Percentiles rank a stretch among this genome's conserved stretches.
Evolutionary conservation across 306 rosid species (phyloP).

Genomic region (Trichosanthes truncata): DNA sequence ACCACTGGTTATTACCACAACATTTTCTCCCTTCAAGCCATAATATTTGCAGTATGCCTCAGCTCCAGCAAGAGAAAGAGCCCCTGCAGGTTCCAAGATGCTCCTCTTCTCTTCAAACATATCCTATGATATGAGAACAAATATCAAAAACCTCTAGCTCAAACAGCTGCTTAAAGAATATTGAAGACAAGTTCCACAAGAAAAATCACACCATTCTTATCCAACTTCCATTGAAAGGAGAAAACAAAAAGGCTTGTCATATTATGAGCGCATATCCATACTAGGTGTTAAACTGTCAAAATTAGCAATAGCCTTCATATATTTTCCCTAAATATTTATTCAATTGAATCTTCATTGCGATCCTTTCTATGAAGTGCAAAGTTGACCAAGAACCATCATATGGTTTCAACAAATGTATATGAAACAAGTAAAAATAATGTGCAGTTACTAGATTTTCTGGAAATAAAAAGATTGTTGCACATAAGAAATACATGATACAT

Average conservation of each 20-base stretch:
- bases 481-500: neutral
- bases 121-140: conserved; percentile 49
- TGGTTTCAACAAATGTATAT: neutral
- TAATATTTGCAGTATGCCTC: conserved; percentile 96
- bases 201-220: neutral
- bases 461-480: neutral
- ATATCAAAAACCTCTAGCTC: neutral
- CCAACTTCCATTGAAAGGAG: neutral
- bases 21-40: conserved; percentile 69
- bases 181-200: neutral
- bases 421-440: neutral
- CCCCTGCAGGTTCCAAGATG: conserved; percentile 97
- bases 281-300: neutral
- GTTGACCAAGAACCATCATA: neutral
- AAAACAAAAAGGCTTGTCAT: neutral
- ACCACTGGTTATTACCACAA: conserved; percentile 85
- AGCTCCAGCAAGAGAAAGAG: conserved; percentile 96
- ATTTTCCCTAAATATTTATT: neutral
- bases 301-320: neutral
- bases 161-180: neutral
- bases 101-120: conserved; percentile 97
- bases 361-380: neutral
- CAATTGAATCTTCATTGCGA: neutral
- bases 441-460: neutral
- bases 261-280: neutral